A percentile compares a stretch with the other conserved stretches of the same genome.
Conservation (phyloP, 257 asterid genomes). For the Solanum infundibuliforme region DNA sequence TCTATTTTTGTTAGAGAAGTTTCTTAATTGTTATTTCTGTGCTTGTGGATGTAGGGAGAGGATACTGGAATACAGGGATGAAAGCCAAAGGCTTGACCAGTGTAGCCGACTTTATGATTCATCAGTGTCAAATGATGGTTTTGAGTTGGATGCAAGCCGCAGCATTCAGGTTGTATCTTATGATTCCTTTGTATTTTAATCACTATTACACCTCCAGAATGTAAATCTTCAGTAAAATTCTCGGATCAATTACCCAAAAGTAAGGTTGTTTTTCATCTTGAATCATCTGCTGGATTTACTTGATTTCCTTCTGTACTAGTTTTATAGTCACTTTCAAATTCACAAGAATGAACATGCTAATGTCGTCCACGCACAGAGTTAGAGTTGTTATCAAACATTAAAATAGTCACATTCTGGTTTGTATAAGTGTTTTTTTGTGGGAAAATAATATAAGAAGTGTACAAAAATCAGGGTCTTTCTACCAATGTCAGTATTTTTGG, state of each 20-base stretch:
- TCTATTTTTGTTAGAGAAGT: neutral
- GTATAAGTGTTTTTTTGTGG: neutral
- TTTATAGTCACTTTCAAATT: neutral
- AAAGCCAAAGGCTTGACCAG: conserved; percentile 86
- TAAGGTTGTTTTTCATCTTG: neutral
- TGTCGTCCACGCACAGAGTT: neutral
- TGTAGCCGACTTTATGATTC: conserved; percentile 87
- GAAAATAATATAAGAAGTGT: neutral
- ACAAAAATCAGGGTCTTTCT: neutral
- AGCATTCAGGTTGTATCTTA: conserved; percentile 49
- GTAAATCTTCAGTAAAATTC: neutral
- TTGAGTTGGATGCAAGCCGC: conserved; percentile 83
- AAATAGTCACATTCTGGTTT: neutral
- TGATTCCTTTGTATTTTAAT: neutral
- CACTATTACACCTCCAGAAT: neutral
- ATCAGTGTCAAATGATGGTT: conserved; percentile 61
- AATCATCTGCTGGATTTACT: neutral
- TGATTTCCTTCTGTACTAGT: neutral
- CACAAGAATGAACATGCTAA: neutral
- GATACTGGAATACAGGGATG: conserved; percentile 79
- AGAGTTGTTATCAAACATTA: neutral
- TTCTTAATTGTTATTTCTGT: neutral
- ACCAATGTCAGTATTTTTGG: neutral
- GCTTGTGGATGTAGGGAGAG: conserved; percentile 50
- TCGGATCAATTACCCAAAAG: neutral